Base-by-base conservation (phyloP, 208 protist genomes). In the Wallacemonas sp. region DNA sequence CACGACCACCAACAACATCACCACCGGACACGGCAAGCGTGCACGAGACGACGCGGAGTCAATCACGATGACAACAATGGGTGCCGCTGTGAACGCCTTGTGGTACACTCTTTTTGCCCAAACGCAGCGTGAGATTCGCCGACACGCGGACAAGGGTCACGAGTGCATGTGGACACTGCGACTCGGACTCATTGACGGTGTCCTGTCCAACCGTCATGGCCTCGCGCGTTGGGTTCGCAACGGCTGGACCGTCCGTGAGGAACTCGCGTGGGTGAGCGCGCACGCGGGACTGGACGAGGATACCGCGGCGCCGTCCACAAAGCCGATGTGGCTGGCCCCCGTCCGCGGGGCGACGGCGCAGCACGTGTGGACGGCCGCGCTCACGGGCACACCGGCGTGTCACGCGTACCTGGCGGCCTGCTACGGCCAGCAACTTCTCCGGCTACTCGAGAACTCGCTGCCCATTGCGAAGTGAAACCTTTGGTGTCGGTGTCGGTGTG, bases 71-170 rank as follows among this genome's bases (percentile, higher is more conserved):
- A n/a, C n/a, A n/a, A n/a, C 31, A 55, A 50, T 12, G 4, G 26
- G 16, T n/a, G 54, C 7, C 3, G 54, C 22, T 1, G 55, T 61
- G 36, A 23, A 46, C 25, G 32, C 33, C n/a, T 31, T 77, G n/a
- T 86, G 79, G 79, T 14, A 36, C 14, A 54, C 0, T 1, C 67
- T 90, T 4, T 55, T 95, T 49, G 0, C 1, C 1, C 46, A 78
- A 4, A 90, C 82, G 0, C 69, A 86, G 57, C 42, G 44, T n/a
- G 83, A 87, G 61, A 65, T 95, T 11, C 72, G 82, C 2, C 61
- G 68, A 0, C 82, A 92, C 33, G 81, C 44, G n/a, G 84, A 95
- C 12, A 85, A 86, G 22, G 89, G 89, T 4, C 86, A 95, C 29
- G 89, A 92, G 57, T 66, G 69, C 16, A 76, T 91, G 48, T 95